phyloP scores from a whole-genome alignment of 1,284 basidiomycete genomes.

The Ustilago bromivora region DNA sequence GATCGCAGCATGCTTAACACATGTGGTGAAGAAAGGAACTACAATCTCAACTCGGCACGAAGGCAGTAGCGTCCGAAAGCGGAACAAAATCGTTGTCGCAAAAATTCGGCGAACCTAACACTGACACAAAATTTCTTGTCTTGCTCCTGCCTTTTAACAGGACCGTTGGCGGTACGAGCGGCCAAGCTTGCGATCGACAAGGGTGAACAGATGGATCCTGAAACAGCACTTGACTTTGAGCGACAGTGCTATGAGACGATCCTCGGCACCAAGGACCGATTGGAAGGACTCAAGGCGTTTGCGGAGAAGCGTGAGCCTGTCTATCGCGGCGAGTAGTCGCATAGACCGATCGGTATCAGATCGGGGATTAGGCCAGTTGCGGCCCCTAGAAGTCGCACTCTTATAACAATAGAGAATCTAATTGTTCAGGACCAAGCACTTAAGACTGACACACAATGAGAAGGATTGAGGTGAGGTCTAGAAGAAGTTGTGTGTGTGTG shows the following conservation, averaged over 20 bases:
- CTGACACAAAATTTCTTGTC: background rate
- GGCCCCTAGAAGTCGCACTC: background rate
- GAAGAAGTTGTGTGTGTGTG: background rate
- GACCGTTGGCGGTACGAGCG: conserved; percentile 86
- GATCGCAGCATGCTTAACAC: background rate
- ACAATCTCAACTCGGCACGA: conserved; percentile 13
- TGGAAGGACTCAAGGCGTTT: conserved; percentile 89
- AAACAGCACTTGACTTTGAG: conserved; percentile 85
- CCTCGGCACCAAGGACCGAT: conserved; percentile 81
- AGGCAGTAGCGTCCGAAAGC: conserved; percentile 11
- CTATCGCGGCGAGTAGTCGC: conserved; percentile 80
- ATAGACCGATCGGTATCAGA: background rate
- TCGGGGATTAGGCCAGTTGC: conserved; percentile 37
- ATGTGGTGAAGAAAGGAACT: conserved; percentile 1
- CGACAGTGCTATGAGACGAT: conserved; percentile 85
- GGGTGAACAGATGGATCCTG: conserved; percentile 77
- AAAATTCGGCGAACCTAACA: conserved; percentile 13
- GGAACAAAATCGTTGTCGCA: background rate
- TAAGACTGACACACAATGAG: background rate
- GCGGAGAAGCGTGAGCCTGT: conserved; percentile 85
- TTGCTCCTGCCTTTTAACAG: conserved; percentile 71
- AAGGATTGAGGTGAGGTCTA: background rate
- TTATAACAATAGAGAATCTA: background rate
- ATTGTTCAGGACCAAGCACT: background rate
- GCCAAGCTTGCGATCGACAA: conserved; percentile 89